A percentile compares a stretch with the other conserved stretches of the same genome.
Conservation (phyloP, 139 green algal genomes). For the Marvania coccoides region DNA sequence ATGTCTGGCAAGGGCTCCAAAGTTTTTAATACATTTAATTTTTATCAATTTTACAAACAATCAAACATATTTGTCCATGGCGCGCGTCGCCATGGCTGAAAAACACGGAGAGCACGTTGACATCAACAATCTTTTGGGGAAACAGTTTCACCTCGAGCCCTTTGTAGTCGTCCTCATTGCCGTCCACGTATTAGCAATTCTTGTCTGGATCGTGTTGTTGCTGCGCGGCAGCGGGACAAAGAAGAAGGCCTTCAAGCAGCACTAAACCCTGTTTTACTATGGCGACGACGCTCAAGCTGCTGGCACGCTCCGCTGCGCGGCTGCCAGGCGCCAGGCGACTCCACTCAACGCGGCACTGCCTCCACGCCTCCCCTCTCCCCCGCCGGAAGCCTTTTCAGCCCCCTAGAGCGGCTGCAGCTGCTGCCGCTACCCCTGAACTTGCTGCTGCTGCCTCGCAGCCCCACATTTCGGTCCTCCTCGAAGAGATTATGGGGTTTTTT, state of each 20-base stretch:
- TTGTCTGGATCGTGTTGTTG: conserved; percentile 20
- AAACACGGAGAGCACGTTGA: too few relatives aligned
- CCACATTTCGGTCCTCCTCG: conserved; percentile 52
- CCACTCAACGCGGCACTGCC: not conserved
- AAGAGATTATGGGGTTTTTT: conserved; percentile 54
- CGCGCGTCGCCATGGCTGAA: too few relatives aligned
- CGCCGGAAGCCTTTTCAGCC: not conserved
- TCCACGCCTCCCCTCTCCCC: not conserved
- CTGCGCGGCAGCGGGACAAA: not conserved
- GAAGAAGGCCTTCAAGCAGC: conserved; percentile 10
- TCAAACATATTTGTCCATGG: too few relatives aligned
- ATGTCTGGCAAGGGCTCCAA: too few relatives aligned
- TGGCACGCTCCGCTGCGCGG: not conserved
- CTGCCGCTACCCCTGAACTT: not conserved
- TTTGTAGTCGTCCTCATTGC: conserved; percentile 14
- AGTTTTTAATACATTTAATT: too few relatives aligned
- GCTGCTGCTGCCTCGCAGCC: not conserved
- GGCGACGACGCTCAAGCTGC: not conserved
- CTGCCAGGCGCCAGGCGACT: not conserved
- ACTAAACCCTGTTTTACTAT: not conserved
- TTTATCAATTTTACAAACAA: too few relatives aligned
- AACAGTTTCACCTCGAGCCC: too few relatives aligned
- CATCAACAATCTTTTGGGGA: too few relatives aligned
- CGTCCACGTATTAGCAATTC: conserved; percentile 17
- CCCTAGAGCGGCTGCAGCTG: not conserved